Conservation (phyloP, 805 yeast genomes). For the Candida silvicultrix region DNA sequence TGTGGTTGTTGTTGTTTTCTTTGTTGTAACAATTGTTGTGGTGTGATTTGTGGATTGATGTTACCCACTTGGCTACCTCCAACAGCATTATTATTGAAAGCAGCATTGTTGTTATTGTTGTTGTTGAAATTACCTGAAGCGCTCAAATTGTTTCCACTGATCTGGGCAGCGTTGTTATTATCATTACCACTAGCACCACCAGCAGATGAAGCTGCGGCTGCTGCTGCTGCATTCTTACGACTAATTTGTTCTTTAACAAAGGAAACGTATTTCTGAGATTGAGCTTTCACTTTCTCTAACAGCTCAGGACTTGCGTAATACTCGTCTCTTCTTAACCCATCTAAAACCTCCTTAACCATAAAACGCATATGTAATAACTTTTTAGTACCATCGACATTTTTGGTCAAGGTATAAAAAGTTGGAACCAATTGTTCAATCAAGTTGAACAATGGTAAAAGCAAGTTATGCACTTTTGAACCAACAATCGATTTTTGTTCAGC, state of each 20-base stretch:
- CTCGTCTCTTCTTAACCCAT: slow-evolving; percentile 55
- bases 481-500: slow-evolving; percentile 61
- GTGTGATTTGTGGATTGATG: slow-evolving; percentile 20
- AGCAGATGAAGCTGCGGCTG: slow-evolving; percentile 25
- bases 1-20: slow-evolving; percentile 20
- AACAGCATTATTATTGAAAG: neutral
- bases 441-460: slow-evolving; percentile 46
- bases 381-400: slow-evolving; percentile 68
- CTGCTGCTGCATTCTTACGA: slow-evolving; percentile 23
- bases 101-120: slow-evolving; percentile 9
- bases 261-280: slow-evolving; percentile 68
- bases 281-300: slow-evolving; percentile 61
- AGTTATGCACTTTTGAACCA: slow-evolving; percentile 43
- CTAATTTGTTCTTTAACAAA: slow-evolving; percentile 61
- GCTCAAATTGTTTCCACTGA: slow-evolving; percentile 16
- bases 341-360: slow-evolving; percentile 72
- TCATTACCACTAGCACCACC: slow-evolving; percentile 15
- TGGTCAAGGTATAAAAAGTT: slow-evolving; percentile 68
- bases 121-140: slow-evolving; percentile 1
- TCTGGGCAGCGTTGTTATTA: neutral
- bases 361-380: slow-evolving; percentile 72
- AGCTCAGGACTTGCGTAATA: slow-evolving; percentile 71
- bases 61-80: slow-evolving; percentile 6
- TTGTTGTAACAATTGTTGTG: slow-evolving; percentile 19
- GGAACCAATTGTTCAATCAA: slow-evolving; percentile 74